These are phyloP conservation scores for Lactifluus hygrophoroides DNA, from an alignment of 768 basidiomycete genomes.

Conservation along the genomic window DNA sequence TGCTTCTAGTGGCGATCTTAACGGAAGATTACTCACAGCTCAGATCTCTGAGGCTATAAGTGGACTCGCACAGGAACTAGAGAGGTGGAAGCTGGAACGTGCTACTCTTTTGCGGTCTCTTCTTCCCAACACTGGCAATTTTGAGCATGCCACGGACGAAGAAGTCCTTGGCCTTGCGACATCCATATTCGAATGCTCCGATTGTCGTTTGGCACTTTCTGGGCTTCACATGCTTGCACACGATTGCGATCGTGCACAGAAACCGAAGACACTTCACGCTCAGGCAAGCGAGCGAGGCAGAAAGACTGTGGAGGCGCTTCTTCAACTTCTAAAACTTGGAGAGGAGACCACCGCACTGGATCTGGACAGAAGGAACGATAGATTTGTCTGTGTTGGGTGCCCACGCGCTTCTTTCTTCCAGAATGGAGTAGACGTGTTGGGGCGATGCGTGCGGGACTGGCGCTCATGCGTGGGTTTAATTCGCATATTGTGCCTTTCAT, in stretches of 20 bases:
- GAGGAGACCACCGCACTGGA: conserved; percentile 1
- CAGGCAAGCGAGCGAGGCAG: background rate
- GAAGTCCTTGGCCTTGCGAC: conserved; percentile 2
- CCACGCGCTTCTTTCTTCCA: background rate
- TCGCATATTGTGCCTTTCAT: background rate
- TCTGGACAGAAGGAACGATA: conserved; percentile 11
- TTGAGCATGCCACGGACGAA: background rate
- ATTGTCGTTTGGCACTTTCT: background rate
- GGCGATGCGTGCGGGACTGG: conserved; percentile 9
- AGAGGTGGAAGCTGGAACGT: background rate
- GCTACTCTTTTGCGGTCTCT: conserved; percentile 1
- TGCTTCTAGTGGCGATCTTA: background rate
- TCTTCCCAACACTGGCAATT: background rate
- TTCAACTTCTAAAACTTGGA: background rate
- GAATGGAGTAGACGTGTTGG: background rate
- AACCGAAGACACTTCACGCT: background rate
- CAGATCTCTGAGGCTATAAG: background rate
- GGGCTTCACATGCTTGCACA: conserved; percentile 11
- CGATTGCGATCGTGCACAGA: background rate
- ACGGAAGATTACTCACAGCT: background rate
- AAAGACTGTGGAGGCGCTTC: background rate
- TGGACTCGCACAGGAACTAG: background rate
- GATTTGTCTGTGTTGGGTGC: conserved; percentile 1
- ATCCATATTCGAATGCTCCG: conserved; percentile 3
- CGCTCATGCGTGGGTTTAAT: conserved; percentile 10